Conservation (phyloP, 1,284 basidiomycete genomes). For the Fomitopsis pinicola region DNA sequence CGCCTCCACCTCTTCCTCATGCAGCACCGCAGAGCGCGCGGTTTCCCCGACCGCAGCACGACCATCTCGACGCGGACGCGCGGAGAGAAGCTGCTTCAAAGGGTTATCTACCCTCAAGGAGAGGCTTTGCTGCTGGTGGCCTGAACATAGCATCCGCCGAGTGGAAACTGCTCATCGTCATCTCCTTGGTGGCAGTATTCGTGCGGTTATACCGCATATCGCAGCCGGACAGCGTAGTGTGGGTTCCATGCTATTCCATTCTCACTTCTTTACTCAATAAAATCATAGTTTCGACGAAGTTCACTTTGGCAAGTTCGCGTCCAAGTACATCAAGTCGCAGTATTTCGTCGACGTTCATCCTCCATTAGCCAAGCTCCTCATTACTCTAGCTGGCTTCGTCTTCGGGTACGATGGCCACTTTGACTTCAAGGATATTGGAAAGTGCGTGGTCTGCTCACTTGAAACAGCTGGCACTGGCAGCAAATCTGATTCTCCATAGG, state of each 20-base stretch:
- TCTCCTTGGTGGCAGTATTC: conserved; percentile 63
- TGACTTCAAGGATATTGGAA: conserved; percentile 96
- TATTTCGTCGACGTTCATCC: conserved; percentile 98
- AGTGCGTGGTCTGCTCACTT: conserved; percentile 47
- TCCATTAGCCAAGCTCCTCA: conserved; percentile 92
- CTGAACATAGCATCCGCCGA: conserved; percentile 63
- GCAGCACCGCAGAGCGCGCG: conserved; percentile 36
- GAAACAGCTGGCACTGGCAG: neutral
- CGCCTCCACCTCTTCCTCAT: conserved; percentile 49
- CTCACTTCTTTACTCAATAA: conserved; percentile 1
- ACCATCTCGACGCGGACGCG: conserved; percentile 69
- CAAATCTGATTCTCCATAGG: conserved; percentile 35
- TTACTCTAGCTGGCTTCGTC: conserved; percentile 86
- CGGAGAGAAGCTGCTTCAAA: conserved; percentile 64
- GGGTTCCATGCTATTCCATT: conserved; percentile 31
- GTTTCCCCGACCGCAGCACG: conserved; percentile 58
- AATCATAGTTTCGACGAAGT: conserved; percentile 86
- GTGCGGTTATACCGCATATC: conserved; percentile 81
- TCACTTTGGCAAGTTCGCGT: conserved; percentile 94
- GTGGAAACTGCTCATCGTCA: conserved; percentile 62
- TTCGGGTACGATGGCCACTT: conserved; percentile 93
- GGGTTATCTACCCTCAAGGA: conserved; percentile 53
- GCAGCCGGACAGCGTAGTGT: conserved; percentile 87
- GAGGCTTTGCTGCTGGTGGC: conserved; percentile 56
- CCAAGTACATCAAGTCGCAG: conserved; percentile 85